These are phyloP conservation scores for Mallotus japonicus DNA, from an alignment of 441 rosid genomes.

Conservation along the genomic window DNA sequence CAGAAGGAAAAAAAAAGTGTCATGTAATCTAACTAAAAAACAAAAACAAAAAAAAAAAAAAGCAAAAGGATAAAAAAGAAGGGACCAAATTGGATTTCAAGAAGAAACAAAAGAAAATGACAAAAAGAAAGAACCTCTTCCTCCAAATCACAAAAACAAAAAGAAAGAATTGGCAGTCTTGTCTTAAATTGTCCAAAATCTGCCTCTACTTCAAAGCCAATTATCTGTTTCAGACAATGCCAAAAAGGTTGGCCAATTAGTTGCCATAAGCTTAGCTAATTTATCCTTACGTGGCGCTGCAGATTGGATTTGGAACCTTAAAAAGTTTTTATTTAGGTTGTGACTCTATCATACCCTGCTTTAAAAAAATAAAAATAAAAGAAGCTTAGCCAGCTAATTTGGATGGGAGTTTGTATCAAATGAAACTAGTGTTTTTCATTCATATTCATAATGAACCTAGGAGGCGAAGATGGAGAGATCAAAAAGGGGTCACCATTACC, in stretches of 20 bases:
- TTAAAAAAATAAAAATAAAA: too few species aligned
- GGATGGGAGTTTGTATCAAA: neutral
- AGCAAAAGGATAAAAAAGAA: slow-evolving; percentile 33
- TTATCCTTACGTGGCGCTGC: too few species aligned
- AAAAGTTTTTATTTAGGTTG: too few species aligned
- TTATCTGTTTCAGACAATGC: slow-evolving; percentile 15
- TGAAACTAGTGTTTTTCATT: neutral
- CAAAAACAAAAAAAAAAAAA: slow-evolving; percentile 29
- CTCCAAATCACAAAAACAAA: slow-evolving; percentile 20
- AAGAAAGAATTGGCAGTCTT: slow-evolving; percentile 19
- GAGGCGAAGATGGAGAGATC: neutral
- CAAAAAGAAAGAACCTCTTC: slow-evolving; percentile 19
- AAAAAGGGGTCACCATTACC: slow-evolving; percentile 23
- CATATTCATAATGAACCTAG: slow-evolving; percentile 6
- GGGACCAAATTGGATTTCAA: slow-evolving; percentile 26
- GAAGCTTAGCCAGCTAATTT: too few species aligned
- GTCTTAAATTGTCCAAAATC: slow-evolving; percentile 10
- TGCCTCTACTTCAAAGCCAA: slow-evolving; percentile 21
- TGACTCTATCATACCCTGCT: too few species aligned
- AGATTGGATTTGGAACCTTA: too few species aligned
- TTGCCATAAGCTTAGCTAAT: neutral
- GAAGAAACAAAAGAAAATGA: slow-evolving; percentile 25
- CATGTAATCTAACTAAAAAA: slow-evolving; percentile 19
- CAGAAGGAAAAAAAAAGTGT: slow-evolving; percentile 6
- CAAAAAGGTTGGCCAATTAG: slow-evolving; percentile 8